A percentile compares a stretch with the other conserved stretches of the same genome.
Conservation (phyloP, 2,329 filamentous ascomycete species). For the Pestalotiopsis sp. region DNA sequence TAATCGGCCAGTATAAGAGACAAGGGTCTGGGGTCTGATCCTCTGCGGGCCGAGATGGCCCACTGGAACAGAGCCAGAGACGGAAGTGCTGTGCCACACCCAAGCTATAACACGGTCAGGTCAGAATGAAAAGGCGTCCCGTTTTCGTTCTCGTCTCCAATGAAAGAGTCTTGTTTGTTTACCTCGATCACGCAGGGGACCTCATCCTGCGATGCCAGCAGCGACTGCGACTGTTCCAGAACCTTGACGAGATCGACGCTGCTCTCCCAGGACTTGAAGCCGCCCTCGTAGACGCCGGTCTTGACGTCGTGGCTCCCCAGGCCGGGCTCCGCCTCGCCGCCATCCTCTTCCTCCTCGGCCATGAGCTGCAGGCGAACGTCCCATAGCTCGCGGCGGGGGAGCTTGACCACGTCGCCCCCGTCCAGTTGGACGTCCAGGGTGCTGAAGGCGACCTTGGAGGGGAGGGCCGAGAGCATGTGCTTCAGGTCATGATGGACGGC, state of each 20-base stretch:
- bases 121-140: background rate
- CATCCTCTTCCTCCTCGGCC: conserved; percentile 65
- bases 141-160: conserved; percentile 18
- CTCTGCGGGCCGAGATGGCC: conserved; percentile 38
- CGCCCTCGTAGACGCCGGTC: conserved; percentile 82
- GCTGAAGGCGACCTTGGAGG: conserved; percentile 74
- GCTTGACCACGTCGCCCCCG: conserved; percentile 50
- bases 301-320: conserved; percentile 74
- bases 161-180: conserved; percentile 26
- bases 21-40: conserved; percentile 36
- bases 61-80: conserved; percentile 72
- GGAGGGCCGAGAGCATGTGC: conserved; percentile 60
- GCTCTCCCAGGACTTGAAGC: conserved; percentile 90
- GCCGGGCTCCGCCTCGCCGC: conserved; percentile 42
- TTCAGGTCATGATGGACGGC: conserved; percentile 54
- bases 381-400: conserved; percentile 79
- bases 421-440: conserved; percentile 64
- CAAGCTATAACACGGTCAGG: conserved; percentile 53
- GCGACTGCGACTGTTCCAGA: conserved; percentile 45
- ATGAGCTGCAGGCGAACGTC: conserved; percentile 82
- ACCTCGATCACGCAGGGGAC: conserved; percentile 57
- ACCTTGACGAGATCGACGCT: conserved; percentile 78
- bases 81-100: conserved; percentile 78
- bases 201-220: conserved; percentile 33
- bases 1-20: conserved; percentile 76